Conservation (phyloP, 129 eudicot genomes). For the Tagetes patula region DNA sequence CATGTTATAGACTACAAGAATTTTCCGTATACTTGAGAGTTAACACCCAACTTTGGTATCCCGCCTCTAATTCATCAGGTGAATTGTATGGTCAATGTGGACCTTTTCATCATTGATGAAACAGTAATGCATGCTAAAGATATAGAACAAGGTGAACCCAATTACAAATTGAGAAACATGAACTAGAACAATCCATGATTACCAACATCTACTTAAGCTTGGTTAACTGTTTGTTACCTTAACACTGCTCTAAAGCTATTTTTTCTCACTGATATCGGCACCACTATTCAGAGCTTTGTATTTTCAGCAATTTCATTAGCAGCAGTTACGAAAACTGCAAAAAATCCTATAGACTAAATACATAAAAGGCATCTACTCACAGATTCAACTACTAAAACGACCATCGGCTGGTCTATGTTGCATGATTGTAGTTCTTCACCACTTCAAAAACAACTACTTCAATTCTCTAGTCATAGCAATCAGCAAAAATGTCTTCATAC, state of each 20-base stretch:
- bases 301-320: conserved; percentile 7
- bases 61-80: neutral
- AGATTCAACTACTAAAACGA: neutral
- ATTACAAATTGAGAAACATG: neutral
- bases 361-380: neutral
- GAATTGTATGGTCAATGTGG: neutral
- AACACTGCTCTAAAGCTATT: conserved; percentile 3
- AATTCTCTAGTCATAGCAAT: neutral
- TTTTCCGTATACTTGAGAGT: neutral
- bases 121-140: neutral
- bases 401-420: neutral
- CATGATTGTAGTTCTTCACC: neutral
- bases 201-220: neutral
- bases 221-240: conserved; percentile 9
- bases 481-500: neutral
- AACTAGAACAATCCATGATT: neutral
- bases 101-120: neutral
- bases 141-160: neutral
- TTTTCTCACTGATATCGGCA: neutral
- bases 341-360: neutral
- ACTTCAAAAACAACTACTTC: neutral
- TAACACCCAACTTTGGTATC: neutral
- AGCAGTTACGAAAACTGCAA: neutral
- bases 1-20: neutral
- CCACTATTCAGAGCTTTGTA: neutral